Conservation (phyloP, 495 filamentous ascomycete genomes). For the Aspergillus cristatus region DNA sequence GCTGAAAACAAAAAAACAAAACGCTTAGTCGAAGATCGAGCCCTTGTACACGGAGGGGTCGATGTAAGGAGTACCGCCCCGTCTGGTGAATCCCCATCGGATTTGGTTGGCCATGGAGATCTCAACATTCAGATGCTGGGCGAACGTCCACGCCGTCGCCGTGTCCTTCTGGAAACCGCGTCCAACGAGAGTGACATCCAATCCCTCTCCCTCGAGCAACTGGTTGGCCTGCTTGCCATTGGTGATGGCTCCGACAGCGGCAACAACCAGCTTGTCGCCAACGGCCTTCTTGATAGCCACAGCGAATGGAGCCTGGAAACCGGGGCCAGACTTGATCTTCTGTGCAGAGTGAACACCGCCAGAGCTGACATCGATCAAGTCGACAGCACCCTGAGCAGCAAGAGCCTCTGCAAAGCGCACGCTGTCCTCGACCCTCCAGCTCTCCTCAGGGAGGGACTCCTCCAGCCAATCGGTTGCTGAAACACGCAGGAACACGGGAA, state of each 20-base stretch:
- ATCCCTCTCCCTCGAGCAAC: slow-evolving; percentile 42
- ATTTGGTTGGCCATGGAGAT: slow-evolving; percentile 57
- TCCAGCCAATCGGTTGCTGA: slow-evolving; percentile 55
- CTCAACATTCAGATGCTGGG: slow-evolving; percentile 51
- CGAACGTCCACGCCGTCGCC: slow-evolving; percentile 53
- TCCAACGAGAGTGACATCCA: slow-evolving; percentile 56
- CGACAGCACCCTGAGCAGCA: slow-evolving; percentile 46
- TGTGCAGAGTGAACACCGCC: slow-evolving; percentile 53
- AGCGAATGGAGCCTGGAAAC: slow-evolving; percentile 60
- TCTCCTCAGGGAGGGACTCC: slow-evolving; percentile 33
- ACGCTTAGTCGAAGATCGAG: slow-evolving; percentile 7
- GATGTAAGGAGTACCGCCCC: slow-evolving; percentile 10
- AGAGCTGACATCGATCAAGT: slow-evolving; percentile 56
- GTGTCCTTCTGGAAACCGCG: slow-evolving; percentile 61
- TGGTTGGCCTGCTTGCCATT: slow-evolving; percentile 48
- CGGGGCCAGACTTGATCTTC: slow-evolving; percentile 46
- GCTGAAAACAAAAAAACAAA: not conserved
- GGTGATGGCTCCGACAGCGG: slow-evolving; percentile 57
- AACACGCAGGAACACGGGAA: slow-evolving; percentile 61
- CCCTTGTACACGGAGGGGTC: slow-evolving; percentile 9
- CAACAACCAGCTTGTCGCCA: slow-evolving; percentile 49
- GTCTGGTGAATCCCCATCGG: slow-evolving; percentile 38
- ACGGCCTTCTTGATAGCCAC: slow-evolving; percentile 54
- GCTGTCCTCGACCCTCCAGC: slow-evolving; percentile 50
- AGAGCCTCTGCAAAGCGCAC: slow-evolving; percentile 46